Evolutionary conservation across 495 filamentous ascomycete species (phyloP).

Genomic region (Lentithecium fluviatile): DNA sequence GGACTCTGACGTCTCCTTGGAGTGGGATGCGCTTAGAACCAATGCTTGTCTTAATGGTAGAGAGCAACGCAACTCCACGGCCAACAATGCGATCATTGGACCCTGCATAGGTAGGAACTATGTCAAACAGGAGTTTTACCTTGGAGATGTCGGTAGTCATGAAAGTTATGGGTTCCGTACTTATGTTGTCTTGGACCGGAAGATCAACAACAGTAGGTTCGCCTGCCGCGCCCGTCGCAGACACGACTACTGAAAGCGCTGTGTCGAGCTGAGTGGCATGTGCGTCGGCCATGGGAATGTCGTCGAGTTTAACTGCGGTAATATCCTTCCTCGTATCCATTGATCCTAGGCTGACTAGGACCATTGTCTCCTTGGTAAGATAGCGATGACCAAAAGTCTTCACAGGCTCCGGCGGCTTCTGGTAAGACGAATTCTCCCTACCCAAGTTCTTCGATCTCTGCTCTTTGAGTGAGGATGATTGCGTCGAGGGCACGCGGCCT

Average conservation of each 20-base stretch:
- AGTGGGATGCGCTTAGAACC: conserved; percentile 80
- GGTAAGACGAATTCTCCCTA: conserved; percentile 42
- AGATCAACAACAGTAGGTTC: conserved; percentile 87
- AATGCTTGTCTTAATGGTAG: conserved; percentile 74
- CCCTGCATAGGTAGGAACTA: conserved; percentile 94
- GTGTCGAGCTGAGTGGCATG: conserved; percentile 93
- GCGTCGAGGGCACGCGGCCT: conserved; percentile 36
- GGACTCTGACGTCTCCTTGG: conserved; percentile 89
- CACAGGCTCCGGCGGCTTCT: conserved; percentile 64
- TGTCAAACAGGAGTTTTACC: conserved; percentile 89
- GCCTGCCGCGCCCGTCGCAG: conserved; percentile 81
- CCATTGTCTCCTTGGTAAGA: conserved; percentile 81
- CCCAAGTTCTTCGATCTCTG: conserved; percentile 50
- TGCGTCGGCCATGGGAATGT: conserved; percentile 79
- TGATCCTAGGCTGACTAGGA: conserved; percentile 87
- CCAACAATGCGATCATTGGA: conserved; percentile 81
- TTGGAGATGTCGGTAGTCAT: conserved; percentile 71
- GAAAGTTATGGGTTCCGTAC: conserved; percentile 88
- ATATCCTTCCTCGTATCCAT: conserved; percentile 86
- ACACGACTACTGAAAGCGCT: conserved; percentile 85
- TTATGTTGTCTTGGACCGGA: conserved; percentile 89
- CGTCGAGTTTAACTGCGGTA: conserved; percentile 82
- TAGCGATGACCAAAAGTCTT: conserved; percentile 97
- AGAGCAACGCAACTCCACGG: conserved; percentile 86
- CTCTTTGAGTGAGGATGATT: conserved; percentile 52